Evolutionary conservation across 371 early-diverging fungal species (phyloP).

Genomic region (Umbelopsis sp.): DNA sequence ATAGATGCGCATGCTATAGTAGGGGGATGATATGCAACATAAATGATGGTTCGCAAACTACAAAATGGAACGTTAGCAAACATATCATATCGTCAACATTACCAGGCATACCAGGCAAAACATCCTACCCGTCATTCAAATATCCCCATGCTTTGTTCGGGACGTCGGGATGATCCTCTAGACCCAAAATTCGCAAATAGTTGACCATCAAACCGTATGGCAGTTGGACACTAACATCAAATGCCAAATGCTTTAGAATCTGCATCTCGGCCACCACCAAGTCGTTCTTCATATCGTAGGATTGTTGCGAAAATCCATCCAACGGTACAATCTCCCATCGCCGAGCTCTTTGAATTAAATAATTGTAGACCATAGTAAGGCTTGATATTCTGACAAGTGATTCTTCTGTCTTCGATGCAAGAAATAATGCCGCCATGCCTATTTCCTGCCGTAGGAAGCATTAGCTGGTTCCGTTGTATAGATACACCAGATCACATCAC

Average conservation of each 20-base stretch:
- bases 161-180: slow-evolving; percentile 73
- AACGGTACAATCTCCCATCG: slow-evolving; percentile 55
- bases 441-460: slow-evolving; percentile 59
- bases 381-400: slow-evolving; percentile 73
- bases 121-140: slow-evolving; percentile 79
- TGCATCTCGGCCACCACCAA: slow-evolving; percentile 85
- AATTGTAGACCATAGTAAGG: slow-evolving; percentile 79
- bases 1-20: slow-evolving; percentile 91
- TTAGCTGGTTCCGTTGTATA: neutral
- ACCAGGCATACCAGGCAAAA: neutral
- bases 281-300: slow-evolving; percentile 76
- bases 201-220: slow-evolving; percentile 94
- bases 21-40: slow-evolving; percentile 84
- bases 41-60: slow-evolving; percentile 80
- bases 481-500: too few species aligned
- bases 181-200: slow-evolving; percentile 81
- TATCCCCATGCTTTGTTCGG: slow-evolving; percentile 89
- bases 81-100: neutral
- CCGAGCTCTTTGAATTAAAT: slow-evolving; percentile 63
- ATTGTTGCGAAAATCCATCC: slow-evolving; percentile 67
- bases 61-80: neutral
- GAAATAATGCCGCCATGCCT: slow-evolving; percentile 83
- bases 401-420: slow-evolving; percentile 93
- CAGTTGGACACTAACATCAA: slow-evolving; percentile 94
- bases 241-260: slow-evolving; percentile 84